Percentiles rank a stretch among this genome's conserved stretches.
Conservation (phyloP, 495 filamentous ascomycete species). For the Xylaria flabelliformis region DNA sequence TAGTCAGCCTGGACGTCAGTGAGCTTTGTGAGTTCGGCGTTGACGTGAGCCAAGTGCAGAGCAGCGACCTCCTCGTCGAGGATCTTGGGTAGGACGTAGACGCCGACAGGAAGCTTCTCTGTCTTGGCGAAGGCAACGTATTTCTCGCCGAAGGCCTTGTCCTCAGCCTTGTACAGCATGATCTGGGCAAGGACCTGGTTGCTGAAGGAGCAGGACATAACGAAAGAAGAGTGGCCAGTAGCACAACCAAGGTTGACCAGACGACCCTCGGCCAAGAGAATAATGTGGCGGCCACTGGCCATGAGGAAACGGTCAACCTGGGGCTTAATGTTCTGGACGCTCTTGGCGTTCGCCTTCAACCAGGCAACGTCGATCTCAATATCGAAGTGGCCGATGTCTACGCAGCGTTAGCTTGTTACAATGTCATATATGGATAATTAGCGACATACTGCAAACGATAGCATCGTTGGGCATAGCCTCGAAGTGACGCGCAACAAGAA, state of each 20-base stretch:
- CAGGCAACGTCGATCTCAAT: constrained; percentile 99
- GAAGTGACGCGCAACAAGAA: constrained; percentile 90
- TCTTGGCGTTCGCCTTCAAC: constrained; percentile 93
- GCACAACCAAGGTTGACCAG: constrained; percentile 99
- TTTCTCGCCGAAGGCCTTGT: constrained; percentile 85
- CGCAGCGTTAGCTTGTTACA: constrained; percentile 26
- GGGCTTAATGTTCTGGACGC: constrained; percentile 97
- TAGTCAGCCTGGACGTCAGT: constrained; percentile 90
- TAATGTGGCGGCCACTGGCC: constrained; percentile 93
- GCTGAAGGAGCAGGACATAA: constrained; percentile 99
- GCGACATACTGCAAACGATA: constrained; percentile 92
- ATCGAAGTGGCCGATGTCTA: constrained; percentile 99
- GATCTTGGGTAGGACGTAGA: constrained; percentile 98
- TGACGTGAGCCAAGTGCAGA: constrained; percentile 92
- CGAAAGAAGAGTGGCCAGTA: constrained; percentile 98
- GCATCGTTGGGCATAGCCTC: constrained; percentile 97
- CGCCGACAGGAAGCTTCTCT: constrained; percentile 83
- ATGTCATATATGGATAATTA: background rate
- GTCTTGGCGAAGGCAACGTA: constrained; percentile 95
- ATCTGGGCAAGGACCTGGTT: constrained; percentile 99
- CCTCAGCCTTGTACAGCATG: constrained; percentile 92
- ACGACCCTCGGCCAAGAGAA: constrained; percentile 97
- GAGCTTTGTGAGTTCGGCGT: constrained; percentile 88
- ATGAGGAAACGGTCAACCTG: constrained; percentile 98
- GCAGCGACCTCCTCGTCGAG: constrained; percentile 97